Conservation (phyloP, 352 stramenopile genomes). For the Phytophthora hibernalis region DNA sequence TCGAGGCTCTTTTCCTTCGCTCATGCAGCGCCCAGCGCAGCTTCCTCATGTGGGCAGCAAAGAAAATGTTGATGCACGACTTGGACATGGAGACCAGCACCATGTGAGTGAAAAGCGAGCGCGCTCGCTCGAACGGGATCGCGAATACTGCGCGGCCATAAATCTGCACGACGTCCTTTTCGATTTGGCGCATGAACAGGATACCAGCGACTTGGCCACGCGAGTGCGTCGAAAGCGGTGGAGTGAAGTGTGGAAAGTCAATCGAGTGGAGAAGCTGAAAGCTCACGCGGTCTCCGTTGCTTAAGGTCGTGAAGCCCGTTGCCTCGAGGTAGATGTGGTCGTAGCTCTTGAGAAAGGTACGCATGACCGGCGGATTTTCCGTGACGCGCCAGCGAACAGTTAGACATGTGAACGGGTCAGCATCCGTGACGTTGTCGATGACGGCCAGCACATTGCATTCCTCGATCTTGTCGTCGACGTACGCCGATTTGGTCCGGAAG, state of each 20-base stretch:
- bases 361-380: slow-evolving; percentile 39
- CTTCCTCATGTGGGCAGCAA: slow-evolving; percentile 42
- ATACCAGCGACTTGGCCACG: slow-evolving; percentile 32
- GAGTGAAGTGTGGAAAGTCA: slow-evolving; percentile 30
- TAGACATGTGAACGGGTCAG: slow-evolving; percentile 26
- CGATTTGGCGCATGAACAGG: slow-evolving; percentile 31
- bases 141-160: slow-evolving; percentile 29
- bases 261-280: slow-evolving; percentile 48
- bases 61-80: slow-evolving; percentile 43
- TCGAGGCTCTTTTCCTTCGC: slow-evolving; percentile 15
- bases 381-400: slow-evolving; percentile 36
- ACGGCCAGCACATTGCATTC: slow-evolving; percentile 39
- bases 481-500: slow-evolving; percentile 37
- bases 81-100: slow-evolving; percentile 39
- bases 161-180: slow-evolving; percentile 31
- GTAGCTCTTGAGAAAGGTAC: slow-evolving; percentile 40
- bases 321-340: slow-evolving; percentile 52
- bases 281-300: slow-evolving; percentile 33
- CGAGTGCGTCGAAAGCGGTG: slow-evolving; percentile 29
- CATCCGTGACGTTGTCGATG: slow-evolving; percentile 37
- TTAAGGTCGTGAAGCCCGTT: slow-evolving; percentile 31
- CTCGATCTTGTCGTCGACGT: slow-evolving; percentile 41
- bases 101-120: slow-evolving; percentile 34
- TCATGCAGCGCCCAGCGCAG: slow-evolving; percentile 39
- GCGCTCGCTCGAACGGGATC: slow-evolving; percentile 36